These are phyloP conservation scores for Kalmusia sp. DNA, from an alignment of 2,329 filamentous ascomycete genomes.

Conservation along the genomic window DNA sequence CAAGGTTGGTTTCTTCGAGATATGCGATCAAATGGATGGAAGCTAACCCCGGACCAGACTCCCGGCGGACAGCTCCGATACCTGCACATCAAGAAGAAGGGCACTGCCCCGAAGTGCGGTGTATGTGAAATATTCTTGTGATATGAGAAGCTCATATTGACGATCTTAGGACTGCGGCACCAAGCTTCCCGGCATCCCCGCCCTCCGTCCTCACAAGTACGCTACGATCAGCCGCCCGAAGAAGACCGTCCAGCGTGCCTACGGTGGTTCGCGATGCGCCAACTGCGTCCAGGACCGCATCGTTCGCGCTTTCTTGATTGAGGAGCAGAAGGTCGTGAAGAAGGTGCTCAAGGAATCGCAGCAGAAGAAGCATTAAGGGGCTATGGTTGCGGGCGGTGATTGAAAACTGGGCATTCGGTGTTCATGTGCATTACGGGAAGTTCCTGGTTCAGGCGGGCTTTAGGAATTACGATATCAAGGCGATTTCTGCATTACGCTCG, in stretches of 20 bases:
- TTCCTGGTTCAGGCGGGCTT: slow-evolving; percentile 47
- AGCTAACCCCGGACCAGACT: slow-evolving; percentile 71
- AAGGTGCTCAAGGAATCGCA: slow-evolving; percentile 99
- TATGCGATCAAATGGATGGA: not conserved
- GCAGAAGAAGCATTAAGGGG: slow-evolving; percentile 69
- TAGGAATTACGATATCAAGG: slow-evolving; percentile 44
- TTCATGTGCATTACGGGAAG: slow-evolving; percentile 52
- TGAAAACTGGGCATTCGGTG: slow-evolving; percentile 49
- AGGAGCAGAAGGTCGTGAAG: slow-evolving; percentile 99
- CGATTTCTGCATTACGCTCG: slow-evolving; percentile 44
- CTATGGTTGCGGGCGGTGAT: slow-evolving; percentile 30
- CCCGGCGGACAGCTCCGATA: slow-evolving; percentile 94
- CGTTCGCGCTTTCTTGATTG: slow-evolving; percentile 97
- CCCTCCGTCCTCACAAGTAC: slow-evolving; percentile 98
- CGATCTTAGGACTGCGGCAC: slow-evolving; percentile 85
- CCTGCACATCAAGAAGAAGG: slow-evolving; percentile 99
- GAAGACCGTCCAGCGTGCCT: slow-evolving; percentile 99
- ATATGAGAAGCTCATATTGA: slow-evolving; percentile 6
- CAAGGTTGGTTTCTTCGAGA: slow-evolving; percentile 27
- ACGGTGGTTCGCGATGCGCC: slow-evolving; percentile 95
- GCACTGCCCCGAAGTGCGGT: slow-evolving; percentile 91
- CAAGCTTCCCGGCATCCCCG: slow-evolving; percentile 97
- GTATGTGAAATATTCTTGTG: slow-evolving; percentile 32
- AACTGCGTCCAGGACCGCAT: slow-evolving; percentile 99
- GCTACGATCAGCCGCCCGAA: slow-evolving; percentile 95